Conservation (phyloP, 148 eudicot species). For the Camellia japonica region DNA sequence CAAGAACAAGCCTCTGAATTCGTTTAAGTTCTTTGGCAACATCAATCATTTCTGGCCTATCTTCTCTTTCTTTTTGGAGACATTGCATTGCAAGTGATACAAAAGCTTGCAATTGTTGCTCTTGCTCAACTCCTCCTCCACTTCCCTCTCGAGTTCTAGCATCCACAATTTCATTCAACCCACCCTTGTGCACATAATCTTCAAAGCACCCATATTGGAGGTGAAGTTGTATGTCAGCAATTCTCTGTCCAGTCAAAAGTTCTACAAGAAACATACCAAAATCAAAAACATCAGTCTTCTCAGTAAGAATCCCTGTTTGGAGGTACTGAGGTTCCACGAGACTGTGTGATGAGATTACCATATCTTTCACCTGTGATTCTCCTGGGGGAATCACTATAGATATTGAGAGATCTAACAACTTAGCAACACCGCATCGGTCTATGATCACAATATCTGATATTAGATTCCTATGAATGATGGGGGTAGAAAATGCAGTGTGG, state of each 20-base stretch:
- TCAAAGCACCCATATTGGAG: background rate
- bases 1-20: too few relatives aligned
- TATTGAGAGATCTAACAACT: slow-evolving; percentile 9
- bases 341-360: background rate
- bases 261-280: slow-evolving; percentile 14
- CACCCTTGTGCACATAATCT: background rate
- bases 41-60: too few relatives aligned
- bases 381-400: slow-evolving; percentile 22
- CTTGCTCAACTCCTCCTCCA: too few relatives aligned
- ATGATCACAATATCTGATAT: background rate
- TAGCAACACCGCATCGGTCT: slow-evolving; percentile 17
- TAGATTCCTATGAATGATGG: slow-evolving; percentile 17
- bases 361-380: slow-evolving; percentile 10
- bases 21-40: too few relatives aligned
- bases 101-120: too few relatives aligned
- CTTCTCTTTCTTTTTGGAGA: too few relatives aligned
- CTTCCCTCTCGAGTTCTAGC: background rate
- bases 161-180: background rate
- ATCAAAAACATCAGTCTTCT: slow-evolving; percentile 21
- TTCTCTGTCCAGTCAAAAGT: slow-evolving; percentile 2
- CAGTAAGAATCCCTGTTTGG: background rate
- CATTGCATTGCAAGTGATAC: too few relatives aligned
- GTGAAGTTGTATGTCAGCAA: background rate
- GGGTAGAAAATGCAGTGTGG: slow-evolving; percentile 22
- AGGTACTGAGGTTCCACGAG: background rate